Evolutionary conservation across 768 basidiomycete genomes (phyloP).

Genomic region (Amanita pseudoporphyria): DNA sequence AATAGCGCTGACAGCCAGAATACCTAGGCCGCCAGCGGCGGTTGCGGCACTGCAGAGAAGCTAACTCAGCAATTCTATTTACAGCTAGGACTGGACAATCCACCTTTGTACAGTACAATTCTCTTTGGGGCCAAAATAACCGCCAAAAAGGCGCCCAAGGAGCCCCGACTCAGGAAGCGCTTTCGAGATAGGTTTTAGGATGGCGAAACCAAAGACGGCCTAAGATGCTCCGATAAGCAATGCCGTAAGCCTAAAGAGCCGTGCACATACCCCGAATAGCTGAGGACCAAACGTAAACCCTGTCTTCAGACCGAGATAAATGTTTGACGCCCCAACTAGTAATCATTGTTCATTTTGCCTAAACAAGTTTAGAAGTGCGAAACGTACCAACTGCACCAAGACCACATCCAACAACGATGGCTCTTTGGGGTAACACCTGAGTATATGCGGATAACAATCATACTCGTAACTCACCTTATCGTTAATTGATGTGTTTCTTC

Average conservation of each 20-base stretch:
- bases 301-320: slow-evolving; percentile 62
- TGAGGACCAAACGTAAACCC: slow-evolving; percentile 60
- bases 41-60: slow-evolving; percentile 34
- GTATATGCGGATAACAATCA: not conserved
- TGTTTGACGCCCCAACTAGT: slow-evolving; percentile 46
- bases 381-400: slow-evolving; percentile 37
- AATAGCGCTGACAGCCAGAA: slow-evolving; percentile 49
- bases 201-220: slow-evolving; percentile 52
- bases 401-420: slow-evolving; percentile 38
- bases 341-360: not conserved
- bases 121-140: slow-evolving; percentile 53
- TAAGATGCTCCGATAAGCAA: slow-evolving; percentile 7
- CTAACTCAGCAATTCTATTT: not conserved
- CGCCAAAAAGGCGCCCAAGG: slow-evolving; percentile 37
- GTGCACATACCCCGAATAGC: slow-evolving; percentile 39
- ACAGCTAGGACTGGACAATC: slow-evolving; percentile 1
- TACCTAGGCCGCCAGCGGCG: slow-evolving; percentile 48
- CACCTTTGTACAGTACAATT: slow-evolving; percentile 53
- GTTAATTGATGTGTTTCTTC: slow-evolving; percentile 46
- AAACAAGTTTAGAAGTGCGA: not conserved
- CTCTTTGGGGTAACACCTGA: slow-evolving; percentile 16
- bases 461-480: slow-evolving; percentile 22
- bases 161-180: slow-evolving; percentile 36
- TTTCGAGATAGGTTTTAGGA: slow-evolving; percentile 46
- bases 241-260: slow-evolving; percentile 7